Evolutionary conservation across 1,284 basidiomycete species (phyloP).

Genomic region (Ganoderma lingzhi): DNA sequence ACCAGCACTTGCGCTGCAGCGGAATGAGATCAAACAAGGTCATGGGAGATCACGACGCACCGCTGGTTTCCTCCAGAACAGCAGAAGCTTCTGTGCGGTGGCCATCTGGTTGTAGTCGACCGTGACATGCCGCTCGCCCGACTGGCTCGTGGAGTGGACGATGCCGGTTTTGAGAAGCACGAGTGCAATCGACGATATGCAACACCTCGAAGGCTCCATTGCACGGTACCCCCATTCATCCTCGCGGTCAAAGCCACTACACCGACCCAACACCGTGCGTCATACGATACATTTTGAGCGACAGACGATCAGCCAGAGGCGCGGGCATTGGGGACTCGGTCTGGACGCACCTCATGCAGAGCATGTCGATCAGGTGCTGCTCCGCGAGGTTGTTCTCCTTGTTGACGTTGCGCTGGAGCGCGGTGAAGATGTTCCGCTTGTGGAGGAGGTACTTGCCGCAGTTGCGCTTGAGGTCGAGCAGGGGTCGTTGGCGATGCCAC

Average conservation of each 20-base stretch:
- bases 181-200: constrained; percentile 97
- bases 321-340: background rate
- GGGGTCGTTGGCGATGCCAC: constrained; percentile 81
- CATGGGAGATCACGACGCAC: constrained; percentile 57
- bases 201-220: constrained; percentile 93
- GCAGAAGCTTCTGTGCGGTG: constrained; percentile 95
- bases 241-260: constrained; percentile 93
- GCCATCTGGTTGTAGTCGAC: constrained; percentile 94
- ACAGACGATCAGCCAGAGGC: constrained; percentile 13
- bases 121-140: constrained; percentile 72
- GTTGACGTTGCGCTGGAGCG: constrained; percentile 97
- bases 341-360: constrained; percentile 92
- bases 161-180: constrained; percentile 98
- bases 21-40: constrained; percentile 6
- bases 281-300: background rate
- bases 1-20: constrained; percentile 96
- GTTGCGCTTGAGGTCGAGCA: constrained; percentile 81
- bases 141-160: constrained; percentile 65
- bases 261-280: background rate
- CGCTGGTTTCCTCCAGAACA: constrained; percentile 99
- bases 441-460: constrained; percentile 91
- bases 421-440: constrained; percentile 95
- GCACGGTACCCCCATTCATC: constrained; percentile 98
- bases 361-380: constrained; percentile 99
- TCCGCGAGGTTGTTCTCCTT: constrained; percentile 99